Evolutionary conservation across 352 stramenopile species (phyloP), one percentile per base, ranked within the genome.

Genomic region (Peronosclerospora sorghi): DNA sequence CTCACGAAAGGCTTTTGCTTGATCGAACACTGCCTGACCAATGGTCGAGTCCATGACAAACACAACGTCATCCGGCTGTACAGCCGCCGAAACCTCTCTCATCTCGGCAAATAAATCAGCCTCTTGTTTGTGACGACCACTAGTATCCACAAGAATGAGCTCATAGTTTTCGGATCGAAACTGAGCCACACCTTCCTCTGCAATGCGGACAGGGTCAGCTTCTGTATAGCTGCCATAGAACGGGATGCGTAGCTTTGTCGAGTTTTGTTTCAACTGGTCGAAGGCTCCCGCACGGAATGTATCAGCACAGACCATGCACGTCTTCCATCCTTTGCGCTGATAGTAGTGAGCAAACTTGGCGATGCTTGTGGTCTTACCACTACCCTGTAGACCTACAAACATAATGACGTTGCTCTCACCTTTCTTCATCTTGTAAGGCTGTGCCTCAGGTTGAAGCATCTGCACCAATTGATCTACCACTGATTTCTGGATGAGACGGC

Each of bases 11-110:
- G 92, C 94, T 32, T 72, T 79, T 5, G 95, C 94, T 66, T 98
- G 96, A 65, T 98, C 95, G 51, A 94, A 90, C 18, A 98, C 95
- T 0, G 96, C 94, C 70, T 99, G 96, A 24, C 96, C 96, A 68
- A 99, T 98, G 5, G 95, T 98, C 18, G 95, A 98, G 78, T 99
- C 96, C 89, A 99, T 98, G 27, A 99, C 96, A 54, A 99, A 98
- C 27, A 99, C 86, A 1, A 97, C 90, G 52, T 98, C 96, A 51
- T 99, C 92, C 0, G 96, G 96, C 45, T 83, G 50, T 13, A 99
- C 91, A 0, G 89, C 92, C 4, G 87, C 81, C n/a, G 84, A 80
- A 35, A 99, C 96, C 70, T 99, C 94, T 51, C 95, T 76, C 96
- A 99, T 99, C 62, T 99, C 96, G 17, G 97, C 95, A 61, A 99